Base-by-base conservation (phyloP, 2,329 filamentous ascomycete genomes). In the Fusarium kyushuense region DNA sequence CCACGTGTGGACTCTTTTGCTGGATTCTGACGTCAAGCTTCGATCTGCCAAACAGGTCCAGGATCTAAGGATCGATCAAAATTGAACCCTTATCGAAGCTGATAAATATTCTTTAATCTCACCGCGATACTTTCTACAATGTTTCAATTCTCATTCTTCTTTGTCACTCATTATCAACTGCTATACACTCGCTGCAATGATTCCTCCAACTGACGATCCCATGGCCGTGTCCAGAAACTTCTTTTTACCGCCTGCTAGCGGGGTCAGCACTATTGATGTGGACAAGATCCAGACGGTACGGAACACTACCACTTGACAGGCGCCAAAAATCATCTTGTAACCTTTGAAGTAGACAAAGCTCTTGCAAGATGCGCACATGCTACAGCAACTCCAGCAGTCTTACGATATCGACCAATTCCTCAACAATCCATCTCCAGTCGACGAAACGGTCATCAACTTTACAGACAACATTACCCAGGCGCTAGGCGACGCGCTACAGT, bases 321-420 rank as follows among this genome's bases (percentile, higher is more conserved):
- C 25, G n/a, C 1, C 4, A 27, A 30, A 35, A n/a, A 48, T 21
- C 23, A 21, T 51, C 49, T 43, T 42, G 35, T 43, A 42, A 51
- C 33, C 33, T 51, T 32, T 42, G 17, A 36, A n/a, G 19, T 5
- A 51, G 47, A 42, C 25, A 43, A 30, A 25, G 49, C 35, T 53
- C 35, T 42, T 53, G 13, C 49, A 43, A 53, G 49, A 53, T 53
- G 49, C 49, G 25, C 12, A 43, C 13, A 30, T 27, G n/a, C 8
- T 53, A 14, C 49, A 10, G 25, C 33, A 48, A 3, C 32, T 47
- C 13, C 30, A 43, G 7, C 52, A 54, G 23, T 35, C 52, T 33
- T 25, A 10, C 16, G 32, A 47, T 29, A 48, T 54, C 38, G 30
- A 54, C 17, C 6, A 54, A 48, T 54, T 54, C 23, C 32, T 54